These are phyloP conservation scores for Vitis hybrid DNA, from an alignment of 177 flowering plant species.

Conservation along the genomic window DNA sequence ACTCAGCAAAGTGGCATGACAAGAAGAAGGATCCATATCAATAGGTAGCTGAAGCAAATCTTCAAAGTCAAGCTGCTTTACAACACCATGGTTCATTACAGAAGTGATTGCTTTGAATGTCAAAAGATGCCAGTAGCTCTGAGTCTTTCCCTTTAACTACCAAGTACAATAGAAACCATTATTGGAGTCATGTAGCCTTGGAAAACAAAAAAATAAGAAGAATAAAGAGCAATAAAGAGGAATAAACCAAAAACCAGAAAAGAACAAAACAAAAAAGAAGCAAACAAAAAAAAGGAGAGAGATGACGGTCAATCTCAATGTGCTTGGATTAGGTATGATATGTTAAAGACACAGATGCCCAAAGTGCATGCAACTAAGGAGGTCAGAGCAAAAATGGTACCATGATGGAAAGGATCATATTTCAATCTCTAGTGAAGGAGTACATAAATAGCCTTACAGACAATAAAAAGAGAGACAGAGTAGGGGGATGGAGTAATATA, in stretches of 20 bases:
- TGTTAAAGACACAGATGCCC: too few species aligned
- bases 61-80: slow-evolving; percentile 82
- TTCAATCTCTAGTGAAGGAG: too few species aligned
- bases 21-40: slow-evolving; percentile 67
- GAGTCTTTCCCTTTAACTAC: slow-evolving; percentile 34
- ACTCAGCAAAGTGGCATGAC: slow-evolving; percentile 46
- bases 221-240: neutral
- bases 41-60: slow-evolving; percentile 70
- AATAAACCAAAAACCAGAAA: neutral
- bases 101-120: slow-evolving; percentile 61
- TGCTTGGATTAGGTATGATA: too few species aligned
- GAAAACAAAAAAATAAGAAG: neutral
- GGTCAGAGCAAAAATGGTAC: neutral
- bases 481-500: too few species aligned
- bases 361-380: neutral
- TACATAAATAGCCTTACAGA: too few species aligned
- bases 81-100: slow-evolving; percentile 64
- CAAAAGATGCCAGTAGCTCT: slow-evolving; percentile 52
- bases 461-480: too few species aligned
- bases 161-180: slow-evolving; percentile 10
- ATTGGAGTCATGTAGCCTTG: neutral
- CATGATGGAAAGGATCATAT: neutral
- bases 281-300: neutral
- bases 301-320: neutral
- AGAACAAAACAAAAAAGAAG: neutral